Base-by-base conservation (phyloP, 306 rosid genomes). In the Psophocarpus tetragonolobus region DNA sequence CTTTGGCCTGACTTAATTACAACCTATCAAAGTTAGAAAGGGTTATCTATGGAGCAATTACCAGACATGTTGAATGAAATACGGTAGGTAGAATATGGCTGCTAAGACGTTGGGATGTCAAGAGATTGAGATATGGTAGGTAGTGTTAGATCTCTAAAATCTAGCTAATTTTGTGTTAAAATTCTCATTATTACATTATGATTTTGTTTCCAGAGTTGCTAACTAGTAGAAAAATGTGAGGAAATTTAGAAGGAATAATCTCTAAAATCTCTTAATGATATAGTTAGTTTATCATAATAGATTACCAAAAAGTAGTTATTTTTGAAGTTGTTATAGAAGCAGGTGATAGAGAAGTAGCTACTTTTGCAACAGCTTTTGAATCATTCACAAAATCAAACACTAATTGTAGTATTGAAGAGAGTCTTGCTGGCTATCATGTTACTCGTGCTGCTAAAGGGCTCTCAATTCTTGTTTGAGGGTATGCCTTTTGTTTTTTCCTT, bases 301-400 rank as follows among this genome's bases (percentile, higher is more conserved):
- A n/a, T n/a, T n/a, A n/a, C n/a, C n/a, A n/a, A n/a, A n/a, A n/a
- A n/a, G n/a, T n/a, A n/a, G n/a, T n/a, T n/a, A n/a, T n/a, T 21
- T 91, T 90, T 90, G 90, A 88, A 83, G 96, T 97, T 66, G 97
- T 97, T 72, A 33, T 90, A 15, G 97, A 92, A 14, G 93, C 97
- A 48, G 98, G 98, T 62, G 93, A 97, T 24, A 91, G 87, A 84
- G 97, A 90, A 68, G 84, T 93, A 48, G 98, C 97, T 68, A 78
- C 91, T 70, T 93, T 93, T 80, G 97, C 98, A 35, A 86, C 98
- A 56, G 97, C 98, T 65, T 93, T 97, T 23, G 98, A 93, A 83
- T 87, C 92, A 9, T 93, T 93, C 86, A 91, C 98, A 11, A 90
- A 88, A 83, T 82, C 97, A 29, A 93, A 93, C 86, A 93, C 90